Evolutionary conservation across 225 moss, liverwort and hornwort species (phyloP).

Genomic region (Lunularia cruciata): DNA sequence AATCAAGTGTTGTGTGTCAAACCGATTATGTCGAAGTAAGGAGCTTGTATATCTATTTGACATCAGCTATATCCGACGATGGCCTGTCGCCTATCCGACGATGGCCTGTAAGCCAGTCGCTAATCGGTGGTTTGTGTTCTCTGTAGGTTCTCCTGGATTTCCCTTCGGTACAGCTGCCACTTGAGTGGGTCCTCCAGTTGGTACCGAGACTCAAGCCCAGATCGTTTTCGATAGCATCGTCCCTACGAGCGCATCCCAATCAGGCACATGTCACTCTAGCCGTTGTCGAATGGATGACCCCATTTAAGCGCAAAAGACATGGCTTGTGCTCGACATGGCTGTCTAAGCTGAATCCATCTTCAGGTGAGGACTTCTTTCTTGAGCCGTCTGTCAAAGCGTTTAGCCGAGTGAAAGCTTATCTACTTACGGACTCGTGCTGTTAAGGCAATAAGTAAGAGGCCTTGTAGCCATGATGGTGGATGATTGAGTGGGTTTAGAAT

Average conservation of each 20-base stretch:
- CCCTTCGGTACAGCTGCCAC: conserved; percentile 83
- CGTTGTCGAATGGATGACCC: conserved; percentile 83
- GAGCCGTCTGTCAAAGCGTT: background rate
- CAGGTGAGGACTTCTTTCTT: conserved; percentile 32
- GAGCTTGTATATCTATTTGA: too few species aligned
- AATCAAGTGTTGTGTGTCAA: too few species aligned
- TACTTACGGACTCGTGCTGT: background rate
- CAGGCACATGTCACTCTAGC: conserved; percentile 84
- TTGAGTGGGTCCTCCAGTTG: conserved; percentile 91
- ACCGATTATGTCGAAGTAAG: too few species aligned
- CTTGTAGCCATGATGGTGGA: too few species aligned
- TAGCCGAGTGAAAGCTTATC: background rate
- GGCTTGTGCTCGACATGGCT: conserved; percentile 97
- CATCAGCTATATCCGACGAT: too few species aligned
- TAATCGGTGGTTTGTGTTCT: background rate
- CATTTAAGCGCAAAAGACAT: conserved; percentile 76
- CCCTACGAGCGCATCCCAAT: conserved; percentile 69
- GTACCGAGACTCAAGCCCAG: conserved; percentile 86
- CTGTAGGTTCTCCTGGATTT: conserved; percentile 76
- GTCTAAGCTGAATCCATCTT: conserved; percentile 64
- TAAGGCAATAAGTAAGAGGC: too few species aligned
- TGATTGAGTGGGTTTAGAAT: too few species aligned
- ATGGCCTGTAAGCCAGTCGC: too few species aligned
- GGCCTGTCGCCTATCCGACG: too few species aligned
- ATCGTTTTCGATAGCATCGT: conserved; percentile 89